Evolutionary conservation across 2,329 filamentous ascomycete genomes (phyloP).

Genomic region (Aspergillus ustus): DNA sequence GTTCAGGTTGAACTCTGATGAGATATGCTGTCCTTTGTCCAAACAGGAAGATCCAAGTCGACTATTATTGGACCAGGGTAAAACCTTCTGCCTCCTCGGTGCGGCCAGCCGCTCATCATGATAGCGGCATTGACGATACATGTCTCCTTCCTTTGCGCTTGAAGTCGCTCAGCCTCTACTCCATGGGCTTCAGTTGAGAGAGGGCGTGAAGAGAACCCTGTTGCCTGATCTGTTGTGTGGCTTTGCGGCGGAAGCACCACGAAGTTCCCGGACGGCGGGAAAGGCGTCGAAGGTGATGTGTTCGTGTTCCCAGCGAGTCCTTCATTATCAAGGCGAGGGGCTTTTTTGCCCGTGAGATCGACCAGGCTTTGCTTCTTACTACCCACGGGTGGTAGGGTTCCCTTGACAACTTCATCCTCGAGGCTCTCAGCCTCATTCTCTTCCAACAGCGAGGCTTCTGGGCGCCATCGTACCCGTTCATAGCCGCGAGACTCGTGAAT

Average conservation of each 20-base stretch:
- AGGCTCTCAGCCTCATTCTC: constrained; percentile 1
- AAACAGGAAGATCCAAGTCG: constrained; percentile 68
- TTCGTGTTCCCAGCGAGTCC: constrained; percentile 22
- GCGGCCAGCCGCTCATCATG: constrained; percentile 69
- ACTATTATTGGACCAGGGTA: constrained; percentile 80
- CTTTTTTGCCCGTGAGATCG: constrained; percentile 54
- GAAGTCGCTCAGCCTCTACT: constrained; percentile 7
- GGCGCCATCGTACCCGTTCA: constrained; percentile 55
- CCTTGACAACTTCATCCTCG: constrained; percentile 24
- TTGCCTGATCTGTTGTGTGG: constrained; percentile 2
- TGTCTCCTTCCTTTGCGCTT: constrained; percentile 63
- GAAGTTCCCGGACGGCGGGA: constrained; percentile 16
- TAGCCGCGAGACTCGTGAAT: constrained; percentile 62
- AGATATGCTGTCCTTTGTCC: constrained; percentile 5
- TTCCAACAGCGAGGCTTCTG: not conserved
- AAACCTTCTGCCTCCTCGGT: constrained; percentile 64
- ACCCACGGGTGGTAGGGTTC: constrained; percentile 45
- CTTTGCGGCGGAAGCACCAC: constrained; percentile 16
- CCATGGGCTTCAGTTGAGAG: constrained; percentile 6
- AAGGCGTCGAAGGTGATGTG: not conserved
- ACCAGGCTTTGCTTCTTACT: constrained; percentile 61
- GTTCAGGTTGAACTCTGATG: not conserved
- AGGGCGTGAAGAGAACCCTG: constrained; percentile 5
- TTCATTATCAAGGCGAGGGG: constrained; percentile 38
- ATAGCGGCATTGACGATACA: constrained; percentile 81